Conservation (phyloP, 2,329 filamentous ascomycete species). For the Monilinia aucupariae region DNA sequence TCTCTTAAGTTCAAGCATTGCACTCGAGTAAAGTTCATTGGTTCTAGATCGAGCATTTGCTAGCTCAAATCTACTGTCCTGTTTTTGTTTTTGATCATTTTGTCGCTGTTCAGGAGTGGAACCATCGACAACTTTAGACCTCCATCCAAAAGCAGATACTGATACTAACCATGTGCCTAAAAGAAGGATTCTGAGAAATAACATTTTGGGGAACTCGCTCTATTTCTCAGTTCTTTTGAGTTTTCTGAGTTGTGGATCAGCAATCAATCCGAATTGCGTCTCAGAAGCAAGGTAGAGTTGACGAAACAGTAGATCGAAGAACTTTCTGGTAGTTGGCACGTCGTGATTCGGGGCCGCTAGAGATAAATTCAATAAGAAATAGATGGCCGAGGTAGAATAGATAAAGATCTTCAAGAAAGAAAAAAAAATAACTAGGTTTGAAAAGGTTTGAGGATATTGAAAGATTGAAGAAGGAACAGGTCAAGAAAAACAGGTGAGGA, state of each 20-base stretch:
- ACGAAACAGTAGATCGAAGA: neutral
- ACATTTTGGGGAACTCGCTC: neutral
- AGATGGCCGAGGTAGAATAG: neutral
- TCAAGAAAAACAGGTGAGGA: conserved; percentile 1
- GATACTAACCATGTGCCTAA: neutral
- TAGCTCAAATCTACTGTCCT: conserved; percentile 22
- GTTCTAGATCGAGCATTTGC: conserved; percentile 24
- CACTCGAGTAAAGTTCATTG: conserved; percentile 32
- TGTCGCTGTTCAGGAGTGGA: neutral
- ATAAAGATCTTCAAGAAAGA: neutral
- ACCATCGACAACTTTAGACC: conserved; percentile 2
- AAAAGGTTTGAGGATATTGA: neutral
- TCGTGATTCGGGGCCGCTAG: neutral
- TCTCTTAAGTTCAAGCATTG: conserved; percentile 32
- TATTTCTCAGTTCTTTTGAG: neutral
- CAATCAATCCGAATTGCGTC: neutral
- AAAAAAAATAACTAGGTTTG: neutral
- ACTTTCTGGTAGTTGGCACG: neutral
- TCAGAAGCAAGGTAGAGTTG: neutral
- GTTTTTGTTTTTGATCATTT: neutral
- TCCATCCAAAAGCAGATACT: conserved; percentile 13
- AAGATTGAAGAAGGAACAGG: neutral
- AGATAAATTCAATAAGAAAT: neutral
- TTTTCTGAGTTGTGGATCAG: neutral
- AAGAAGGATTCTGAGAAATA: neutral